Conservation (phyloP, 805 yeast genomes). For the Teunomyces tritomae region DNA sequence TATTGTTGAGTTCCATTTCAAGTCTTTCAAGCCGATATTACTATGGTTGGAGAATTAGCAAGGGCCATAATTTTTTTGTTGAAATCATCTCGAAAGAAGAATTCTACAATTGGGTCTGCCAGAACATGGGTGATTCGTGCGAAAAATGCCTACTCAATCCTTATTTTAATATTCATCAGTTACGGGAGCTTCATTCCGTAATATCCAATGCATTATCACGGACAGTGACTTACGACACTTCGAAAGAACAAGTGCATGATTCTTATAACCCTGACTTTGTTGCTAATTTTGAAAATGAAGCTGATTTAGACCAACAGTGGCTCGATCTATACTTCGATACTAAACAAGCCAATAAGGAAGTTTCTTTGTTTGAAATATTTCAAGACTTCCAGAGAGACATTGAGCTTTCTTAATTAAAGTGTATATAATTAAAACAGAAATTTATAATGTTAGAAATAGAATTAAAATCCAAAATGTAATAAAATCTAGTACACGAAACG, state of each 20-base stretch:
- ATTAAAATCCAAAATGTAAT: neutral
- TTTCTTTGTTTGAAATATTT: constrained; percentile 3
- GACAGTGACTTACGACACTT: neutral
- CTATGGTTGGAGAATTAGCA: constrained; percentile 46
- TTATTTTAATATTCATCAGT: constrained; percentile 5
- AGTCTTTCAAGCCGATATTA: constrained; percentile 41
- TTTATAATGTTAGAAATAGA: neutral
- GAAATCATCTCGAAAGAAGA: constrained; percentile 26
- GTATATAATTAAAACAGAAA: neutral
- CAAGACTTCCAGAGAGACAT: constrained; percentile 1
- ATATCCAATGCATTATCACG: neutral
- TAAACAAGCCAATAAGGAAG: neutral
- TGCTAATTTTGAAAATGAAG: neutral
- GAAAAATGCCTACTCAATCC: neutral
- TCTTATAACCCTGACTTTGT: neutral
- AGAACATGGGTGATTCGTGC: neutral
- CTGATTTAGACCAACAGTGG: constrained; percentile 10
- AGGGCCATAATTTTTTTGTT: constrained; percentile 36
- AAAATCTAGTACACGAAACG: constrained; percentile 26
- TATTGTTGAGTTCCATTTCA: constrained; percentile 33
- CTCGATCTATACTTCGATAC: constrained; percentile 6
- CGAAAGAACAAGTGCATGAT: neutral
- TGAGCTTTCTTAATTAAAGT: constrained; percentile 1
- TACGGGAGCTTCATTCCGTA: constrained; percentile 4
- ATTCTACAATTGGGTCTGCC: constrained; percentile 19